A percentile compares a stretch with the other conserved stretches of the same genome.
phyloP scores from a whole-genome alignment of 805 yeast genomes.

The Ogataea wickerhamii region DNA sequence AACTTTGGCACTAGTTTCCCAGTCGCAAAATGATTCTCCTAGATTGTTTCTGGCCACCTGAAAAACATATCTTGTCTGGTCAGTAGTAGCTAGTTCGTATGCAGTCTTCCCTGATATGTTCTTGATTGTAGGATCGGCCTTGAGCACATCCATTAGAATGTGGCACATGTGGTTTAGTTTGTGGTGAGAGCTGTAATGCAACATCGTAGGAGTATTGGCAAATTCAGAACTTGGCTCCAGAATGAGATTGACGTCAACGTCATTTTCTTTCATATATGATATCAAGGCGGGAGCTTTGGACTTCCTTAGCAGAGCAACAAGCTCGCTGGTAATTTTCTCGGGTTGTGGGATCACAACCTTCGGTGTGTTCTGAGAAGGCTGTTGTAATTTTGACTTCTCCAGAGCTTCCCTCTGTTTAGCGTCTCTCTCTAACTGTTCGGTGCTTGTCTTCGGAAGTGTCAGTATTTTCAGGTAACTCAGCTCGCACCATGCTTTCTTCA shows the following conservation, averaged over 20 bases:
- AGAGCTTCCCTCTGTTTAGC: slow-evolving; percentile 31
- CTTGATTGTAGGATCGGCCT: slow-evolving; percentile 62
- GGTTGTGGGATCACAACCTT: slow-evolving; percentile 14
- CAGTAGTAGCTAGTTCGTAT: slow-evolving; percentile 56
- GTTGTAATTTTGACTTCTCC: slow-evolving; percentile 24
- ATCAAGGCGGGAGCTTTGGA: slow-evolving; percentile 75
- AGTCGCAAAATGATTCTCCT: slow-evolving; percentile 68
- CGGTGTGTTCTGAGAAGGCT: slow-evolving; percentile 1
- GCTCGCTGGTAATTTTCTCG: slow-evolving; percentile 54
- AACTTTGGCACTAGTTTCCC: slow-evolving; percentile 60
- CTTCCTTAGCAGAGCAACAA: slow-evolving; percentile 58
- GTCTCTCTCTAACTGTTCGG: slow-evolving; percentile 24
- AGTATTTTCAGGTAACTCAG: slow-evolving; percentile 56
- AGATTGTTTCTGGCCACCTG: slow-evolving; percentile 62
- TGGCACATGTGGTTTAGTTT: slow-evolving; percentile 66
- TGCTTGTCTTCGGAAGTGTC: slow-evolving; percentile 51
- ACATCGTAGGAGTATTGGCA: slow-evolving; percentile 60
- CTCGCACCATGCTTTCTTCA: slow-evolving; percentile 81
- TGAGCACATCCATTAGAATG: slow-evolving; percentile 56
- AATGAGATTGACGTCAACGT: slow-evolving; percentile 47
- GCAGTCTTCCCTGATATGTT: slow-evolving; percentile 62
- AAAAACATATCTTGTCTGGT: slow-evolving; percentile 49
- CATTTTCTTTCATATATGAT: slow-evolving; percentile 56
- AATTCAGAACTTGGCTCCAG: slow-evolving; percentile 56
- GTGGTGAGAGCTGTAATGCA: slow-evolving; percentile 73